phyloP scores from a whole-genome alignment of 176 grass and related monocot species.

The Oryza officinalis region DNA sequence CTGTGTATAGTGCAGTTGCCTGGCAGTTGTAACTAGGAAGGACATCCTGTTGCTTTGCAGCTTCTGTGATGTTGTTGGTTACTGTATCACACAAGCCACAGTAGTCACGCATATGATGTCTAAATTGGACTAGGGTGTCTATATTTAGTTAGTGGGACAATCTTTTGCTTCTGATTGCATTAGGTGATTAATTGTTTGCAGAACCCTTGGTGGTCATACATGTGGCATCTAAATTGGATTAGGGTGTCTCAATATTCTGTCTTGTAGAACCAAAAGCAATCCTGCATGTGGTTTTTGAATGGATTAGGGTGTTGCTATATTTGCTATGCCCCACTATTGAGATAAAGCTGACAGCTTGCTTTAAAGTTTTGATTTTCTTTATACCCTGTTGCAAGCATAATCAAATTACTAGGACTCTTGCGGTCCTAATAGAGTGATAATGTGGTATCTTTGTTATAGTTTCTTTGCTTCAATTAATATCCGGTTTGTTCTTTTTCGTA shows the following conservation, averaged over 20 bases:
- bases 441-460: background rate
- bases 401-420: background rate
- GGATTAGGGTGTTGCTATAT: constrained; percentile 19
- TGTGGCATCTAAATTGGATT: background rate
- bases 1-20: background rate
- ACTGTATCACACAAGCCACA: background rate
- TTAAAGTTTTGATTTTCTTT: background rate
- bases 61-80: background rate
- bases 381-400: background rate
- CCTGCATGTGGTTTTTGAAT: background rate
- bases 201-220: background rate
- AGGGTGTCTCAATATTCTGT: background rate
- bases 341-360: background rate
- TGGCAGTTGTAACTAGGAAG: background rate
- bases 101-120: background rate
- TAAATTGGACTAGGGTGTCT: background rate
- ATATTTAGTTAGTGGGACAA: background rate
- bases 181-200: background rate
- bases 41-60: background rate
- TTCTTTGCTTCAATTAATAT: background rate
- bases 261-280: background rate
- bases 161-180: background rate
- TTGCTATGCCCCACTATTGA: background rate
- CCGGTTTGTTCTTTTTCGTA: background rate
- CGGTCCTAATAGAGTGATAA: background rate